A percentile compares a stretch with the other conserved stretches of the same genome.
phyloP scores from a whole-genome alignment of 129 eudicot species.

The Rutidosis leptorrhynchoides region DNA sequence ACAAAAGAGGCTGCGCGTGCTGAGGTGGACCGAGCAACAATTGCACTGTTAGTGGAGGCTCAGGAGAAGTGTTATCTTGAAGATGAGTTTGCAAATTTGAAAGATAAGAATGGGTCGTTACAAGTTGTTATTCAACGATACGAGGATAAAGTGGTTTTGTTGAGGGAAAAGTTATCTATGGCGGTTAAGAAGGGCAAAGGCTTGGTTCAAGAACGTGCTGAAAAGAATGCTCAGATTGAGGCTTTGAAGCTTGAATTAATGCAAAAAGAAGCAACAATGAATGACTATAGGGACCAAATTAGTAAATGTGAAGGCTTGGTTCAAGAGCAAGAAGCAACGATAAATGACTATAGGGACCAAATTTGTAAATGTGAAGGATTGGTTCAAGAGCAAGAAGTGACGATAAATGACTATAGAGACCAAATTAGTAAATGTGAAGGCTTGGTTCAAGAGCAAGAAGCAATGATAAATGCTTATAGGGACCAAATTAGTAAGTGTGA shows the following conservation, averaged over 20 bases:
- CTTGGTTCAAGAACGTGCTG: slow-evolving; percentile 77
- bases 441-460: slow-evolving; percentile 59
- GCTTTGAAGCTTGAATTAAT: background rate
- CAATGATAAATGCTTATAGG: background rate
- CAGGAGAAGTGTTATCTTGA: slow-evolving; percentile 52
- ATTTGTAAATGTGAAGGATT: slow-evolving; percentile 69
- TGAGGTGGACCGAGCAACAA: slow-evolving; percentile 44
- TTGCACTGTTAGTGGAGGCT: slow-evolving; percentile 44
- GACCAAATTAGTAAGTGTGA: slow-evolving; percentile 55
- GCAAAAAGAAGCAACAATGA: slow-evolving; percentile 16
- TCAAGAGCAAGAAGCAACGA: slow-evolving; percentile 49
- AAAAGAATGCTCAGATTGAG: slow-evolving; percentile 41
- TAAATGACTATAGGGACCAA: slow-evolving; percentile 14
- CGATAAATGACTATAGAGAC: background rate
- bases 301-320: slow-evolving; percentile 73
- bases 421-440: slow-evolving; percentile 66
- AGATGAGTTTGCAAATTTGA: slow-evolving; percentile 42
- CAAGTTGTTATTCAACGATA: slow-evolving; percentile 51
- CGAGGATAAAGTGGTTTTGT: slow-evolving; percentile 58
- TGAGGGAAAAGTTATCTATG: slow-evolving; percentile 83
- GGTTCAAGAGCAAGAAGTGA: slow-evolving; percentile 52
- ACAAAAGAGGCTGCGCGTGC: slow-evolving; percentile 44
- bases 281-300: slow-evolving; percentile 22
- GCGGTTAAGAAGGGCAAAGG: slow-evolving; percentile 94
- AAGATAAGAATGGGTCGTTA: slow-evolving; percentile 47